Base-by-base conservation (phyloP, 139 green algal genomes). In the Haematococcus lacustris region DNA sequence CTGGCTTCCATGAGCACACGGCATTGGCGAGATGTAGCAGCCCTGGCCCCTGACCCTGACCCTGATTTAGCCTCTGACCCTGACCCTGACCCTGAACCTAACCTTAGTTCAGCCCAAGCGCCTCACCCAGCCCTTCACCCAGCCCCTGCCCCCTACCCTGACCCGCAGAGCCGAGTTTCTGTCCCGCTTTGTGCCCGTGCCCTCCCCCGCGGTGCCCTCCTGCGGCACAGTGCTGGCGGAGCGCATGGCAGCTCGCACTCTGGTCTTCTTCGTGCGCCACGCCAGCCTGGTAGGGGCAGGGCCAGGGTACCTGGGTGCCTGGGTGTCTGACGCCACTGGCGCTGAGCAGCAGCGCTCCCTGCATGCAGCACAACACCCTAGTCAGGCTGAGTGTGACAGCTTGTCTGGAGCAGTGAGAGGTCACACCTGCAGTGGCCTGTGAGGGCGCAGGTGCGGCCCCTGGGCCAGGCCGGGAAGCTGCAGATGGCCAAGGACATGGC, bases 261-360 rank as follows among this genome's bases (percentile, higher is more conserved):
- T 98, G 34, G 76, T 92, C 47, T 91, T 97, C 72, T 97, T 94
- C 47, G 86, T 98, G 67, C 87, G 93, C 0, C 91, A 98, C 65
- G 93, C 88, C 4, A 76, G 86, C 21, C 85, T 98, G 64, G 74
- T 97, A 67, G 78, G 91, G 13, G 82, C 93, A 79, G n/a, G n/a
- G n/a, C n/a, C n/a, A n/a, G n/a, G n/a, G n/a, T n/a, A n/a, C n/a
- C n/a, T 40, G 3, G 32, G 2, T n/a, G n/a, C n/a, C n/a, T n/a
- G n/a, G n/a, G n/a, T n/a, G n/a, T n/a, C n/a, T n/a, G n/a, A n/a
- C n/a, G n/a, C n/a, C n/a, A n/a, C n/a, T n/a, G n/a, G n/a, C n/a
- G n/a, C n/a, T n/a, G n/a, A n/a, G n/a, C n/a, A n/a, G n/a, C n/a
- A n/a, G n/a, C n/a, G n/a, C n/a, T n/a, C n/a, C n/a, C n/a, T n/a